Evolutionary conservation across 768 basidiomycete species (phyloP).

Genomic region (Crassisporium funariophilum): DNA sequence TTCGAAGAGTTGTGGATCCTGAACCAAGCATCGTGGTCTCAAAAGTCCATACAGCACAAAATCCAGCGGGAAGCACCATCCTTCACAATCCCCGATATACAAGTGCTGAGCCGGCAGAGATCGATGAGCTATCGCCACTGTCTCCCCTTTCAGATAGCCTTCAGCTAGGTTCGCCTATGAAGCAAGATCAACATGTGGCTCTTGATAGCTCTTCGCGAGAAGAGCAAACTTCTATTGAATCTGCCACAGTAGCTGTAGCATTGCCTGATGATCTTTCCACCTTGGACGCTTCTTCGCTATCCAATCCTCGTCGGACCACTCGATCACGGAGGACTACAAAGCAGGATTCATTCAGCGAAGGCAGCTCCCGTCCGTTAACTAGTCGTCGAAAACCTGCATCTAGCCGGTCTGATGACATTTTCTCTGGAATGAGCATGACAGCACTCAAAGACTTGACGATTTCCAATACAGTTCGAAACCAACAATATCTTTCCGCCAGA

Average conservation of each 20-base stretch:
- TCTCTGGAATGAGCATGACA: constrained; percentile 68
- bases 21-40: not conserved
- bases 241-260: constrained; percentile 2
- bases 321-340: constrained; percentile 46
- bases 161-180: constrained; percentile 26
- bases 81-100: not conserved
- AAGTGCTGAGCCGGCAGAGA: too few species aligned
- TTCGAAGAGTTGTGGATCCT: not conserved
- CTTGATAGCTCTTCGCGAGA: too few species aligned
- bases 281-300: constrained; percentile 3
- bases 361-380: constrained; percentile 26
- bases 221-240: not conserved
- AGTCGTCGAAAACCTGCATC: constrained; percentile 49
- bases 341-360: constrained; percentile 38
- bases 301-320: constrained; percentile 48
- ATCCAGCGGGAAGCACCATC: not conserved
- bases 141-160: too few species aligned
- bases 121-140: constrained; percentile 14
- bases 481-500: constrained; percentile 59
- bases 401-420: constrained; percentile 38
- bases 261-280: constrained; percentile 7
- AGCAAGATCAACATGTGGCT: constrained; percentile 12
- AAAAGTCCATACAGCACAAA: not conserved
- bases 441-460: constrained; percentile 72
- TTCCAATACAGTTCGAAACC: constrained; percentile 73